Evolutionary conservation across 1,284 basidiomycete genomes (phyloP), one percentile per base, ranked within the genome.

Genomic region (Somion occarium): DNA sequence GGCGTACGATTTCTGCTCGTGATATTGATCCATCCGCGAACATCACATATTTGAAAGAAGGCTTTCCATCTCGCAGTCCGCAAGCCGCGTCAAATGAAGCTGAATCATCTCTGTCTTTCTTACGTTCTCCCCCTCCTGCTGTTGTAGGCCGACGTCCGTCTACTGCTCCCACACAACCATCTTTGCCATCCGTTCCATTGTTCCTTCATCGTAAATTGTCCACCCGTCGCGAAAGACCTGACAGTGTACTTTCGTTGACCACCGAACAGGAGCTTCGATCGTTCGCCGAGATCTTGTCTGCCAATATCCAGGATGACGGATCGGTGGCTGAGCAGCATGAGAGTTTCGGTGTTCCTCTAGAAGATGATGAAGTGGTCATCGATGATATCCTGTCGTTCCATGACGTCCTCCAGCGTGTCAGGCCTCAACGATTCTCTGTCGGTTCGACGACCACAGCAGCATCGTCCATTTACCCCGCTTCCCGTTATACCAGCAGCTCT

Each of bases 181-280:
- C 30, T 13, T 9, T 34, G 12, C 30, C 24, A 15, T n/a, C n/a
- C n/a, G 13, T 50, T 13, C 37, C 49, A 2, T 18, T 44, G 38
- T 38, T 48, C 23, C 19, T 52, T 7, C 51, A 53, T 27, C 26
- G 50, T n/a, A 52, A 37, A 34, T 44, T 38, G 9, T 38, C 46
- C 4, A 43, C 24, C 20, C 25, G 18, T 18, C 45, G 9, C 18
- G 39, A 37, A n/a, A 12, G 20, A 9, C 13, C 37, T 12, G 44
- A 30, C 44, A 63, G 66, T 50, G 54, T 60, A 27, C 58, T 69
- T 26, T 68, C 67, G 1, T 47, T 64, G 18, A 51, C 60, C 1
- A 68, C 66, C 3, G 67, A 70, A 22, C 53, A 66, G 44, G 69
- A 71, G 27, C 52, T 70, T 19, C 53, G 57, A 19, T 66, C 64